Evolutionary conservation across 106 monocot species (phyloP).

Genomic region (Allium cepa): DNA sequence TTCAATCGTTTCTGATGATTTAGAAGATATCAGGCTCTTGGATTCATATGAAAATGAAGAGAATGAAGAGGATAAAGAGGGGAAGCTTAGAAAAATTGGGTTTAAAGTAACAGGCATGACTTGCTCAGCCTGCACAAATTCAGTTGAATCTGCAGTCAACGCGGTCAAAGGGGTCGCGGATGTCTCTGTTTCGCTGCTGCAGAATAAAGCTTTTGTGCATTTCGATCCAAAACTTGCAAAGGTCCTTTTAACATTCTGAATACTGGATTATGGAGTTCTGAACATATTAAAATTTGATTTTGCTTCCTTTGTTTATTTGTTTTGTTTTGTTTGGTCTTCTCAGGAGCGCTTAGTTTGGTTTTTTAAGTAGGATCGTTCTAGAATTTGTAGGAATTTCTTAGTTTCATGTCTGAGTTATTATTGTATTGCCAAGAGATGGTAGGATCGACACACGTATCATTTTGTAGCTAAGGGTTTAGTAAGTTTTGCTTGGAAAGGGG

Average conservation of each 20-base stretch:
- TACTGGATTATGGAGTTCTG: no score
- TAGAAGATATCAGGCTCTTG: constrained; percentile 10
- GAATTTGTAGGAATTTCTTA: no score
- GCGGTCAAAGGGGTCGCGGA: constrained; percentile 13
- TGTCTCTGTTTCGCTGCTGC: constrained; percentile 14
- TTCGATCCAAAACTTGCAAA: constrained; percentile 12
- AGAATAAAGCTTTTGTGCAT: constrained; percentile 24
- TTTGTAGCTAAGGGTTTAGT: neutral
- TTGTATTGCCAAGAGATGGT: no score
- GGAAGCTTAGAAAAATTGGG: constrained; percentile 14
- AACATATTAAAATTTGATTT: no score
- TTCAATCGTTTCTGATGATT: constrained; percentile 8
- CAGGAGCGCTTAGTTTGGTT: neutral
- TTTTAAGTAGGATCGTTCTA: no score
- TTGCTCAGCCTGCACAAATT: constrained; percentile 19
- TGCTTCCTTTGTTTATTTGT: neutral
- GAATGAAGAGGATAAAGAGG: neutral
- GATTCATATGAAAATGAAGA: constrained; percentile 4
- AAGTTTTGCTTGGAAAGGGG: neutral
- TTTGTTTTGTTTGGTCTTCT: neutral
- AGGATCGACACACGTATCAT: no score
- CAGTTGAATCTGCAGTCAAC: constrained; percentile 19
- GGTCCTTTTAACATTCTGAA: constrained; percentile 4
- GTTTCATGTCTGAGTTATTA: no score
- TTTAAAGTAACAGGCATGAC: constrained; percentile 21